phyloP scores from a whole-genome alignment of 164 flowering plant genomes.

The Dillenia turbinata region DNA sequence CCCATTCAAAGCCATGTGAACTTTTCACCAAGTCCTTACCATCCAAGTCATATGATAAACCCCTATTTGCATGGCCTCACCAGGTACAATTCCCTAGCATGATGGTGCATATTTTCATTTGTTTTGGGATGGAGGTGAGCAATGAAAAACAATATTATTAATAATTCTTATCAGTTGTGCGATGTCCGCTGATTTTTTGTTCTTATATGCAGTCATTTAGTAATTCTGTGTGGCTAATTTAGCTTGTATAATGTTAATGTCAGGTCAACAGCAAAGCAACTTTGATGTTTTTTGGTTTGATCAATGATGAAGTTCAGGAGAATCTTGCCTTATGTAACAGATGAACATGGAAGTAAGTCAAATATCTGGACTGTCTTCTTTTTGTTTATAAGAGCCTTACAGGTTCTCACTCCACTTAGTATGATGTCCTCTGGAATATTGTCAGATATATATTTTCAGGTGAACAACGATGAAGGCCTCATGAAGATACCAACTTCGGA shows the following conservation, averaged over 20 bases:
- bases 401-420: background rate
- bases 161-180: no score
- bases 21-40: no score
- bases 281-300: slow-evolving; percentile 63
- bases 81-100: no score
- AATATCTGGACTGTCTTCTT: background rate
- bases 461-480: slow-evolving; percentile 66
- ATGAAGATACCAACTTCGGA: slow-evolving; percentile 62
- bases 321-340: slow-evolving; percentile 79
- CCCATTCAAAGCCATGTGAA: no score
- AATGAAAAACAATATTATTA: no score
- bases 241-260: background rate
- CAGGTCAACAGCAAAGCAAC: slow-evolving; percentile 87
- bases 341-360: slow-evolving; percentile 88
- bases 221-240: background rate
- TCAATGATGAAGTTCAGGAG: slow-evolving; percentile 59
- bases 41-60: no score
- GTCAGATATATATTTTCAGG: slow-evolving; percentile 84
- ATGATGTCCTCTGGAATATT: slow-evolving; percentile 19
- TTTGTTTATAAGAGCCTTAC: background rate
- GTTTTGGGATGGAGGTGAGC: no score
- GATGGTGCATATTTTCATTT: no score
- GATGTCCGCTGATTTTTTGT: background rate
- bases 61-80: no score
- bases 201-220: background rate